Conservation (phyloP, 2,329 filamentous ascomycete species). For the Fusarium austroafricanum region DNA sequence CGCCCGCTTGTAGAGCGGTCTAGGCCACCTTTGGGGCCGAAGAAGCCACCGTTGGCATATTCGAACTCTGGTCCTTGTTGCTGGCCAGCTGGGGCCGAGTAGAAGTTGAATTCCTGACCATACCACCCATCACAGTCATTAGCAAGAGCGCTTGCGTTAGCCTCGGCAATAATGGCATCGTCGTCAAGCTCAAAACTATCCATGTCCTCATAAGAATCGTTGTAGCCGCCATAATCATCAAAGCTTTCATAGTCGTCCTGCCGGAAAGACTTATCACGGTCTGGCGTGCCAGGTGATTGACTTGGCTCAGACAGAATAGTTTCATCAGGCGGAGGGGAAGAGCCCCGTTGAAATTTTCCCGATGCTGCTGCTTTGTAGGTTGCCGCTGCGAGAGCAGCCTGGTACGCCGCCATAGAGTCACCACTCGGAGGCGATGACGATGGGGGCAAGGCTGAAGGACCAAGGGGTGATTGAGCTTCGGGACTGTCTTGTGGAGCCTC, state of each 20-base stretch:
- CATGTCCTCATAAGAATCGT: constrained; percentile 68
- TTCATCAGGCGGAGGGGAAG: constrained; percentile 55
- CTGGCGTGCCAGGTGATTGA: constrained; percentile 24
- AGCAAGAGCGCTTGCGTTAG: constrained; percentile 92
- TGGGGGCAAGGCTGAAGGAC: constrained; percentile 18
- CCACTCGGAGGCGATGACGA: constrained; percentile 12
- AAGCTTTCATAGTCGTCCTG: constrained; percentile 62
- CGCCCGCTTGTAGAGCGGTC: constrained; percentile 79
- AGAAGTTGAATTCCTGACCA: constrained; percentile 96
- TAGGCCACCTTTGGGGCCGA: constrained; percentile 77
- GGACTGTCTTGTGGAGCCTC: constrained; percentile 16
- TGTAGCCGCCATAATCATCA: constrained; percentile 57
- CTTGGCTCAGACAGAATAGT: constrained; percentile 21
- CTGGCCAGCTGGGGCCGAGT: constrained; percentile 69
- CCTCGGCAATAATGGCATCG: constrained; percentile 91
- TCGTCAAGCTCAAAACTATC: constrained; percentile 80
- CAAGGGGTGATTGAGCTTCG: constrained; percentile 15
- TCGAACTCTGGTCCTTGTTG: constrained; percentile 62
- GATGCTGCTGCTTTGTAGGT: constrained; percentile 80
- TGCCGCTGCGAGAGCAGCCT: constrained; percentile 85
- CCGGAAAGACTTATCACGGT: constrained; percentile 22
- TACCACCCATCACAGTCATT: constrained; percentile 96
- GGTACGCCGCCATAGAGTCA: constrained; percentile 71
- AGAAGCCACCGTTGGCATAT: constrained; percentile 87
- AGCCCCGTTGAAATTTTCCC: constrained; percentile 77